Base-by-base conservation (phyloP, 495 filamentous ascomycete genomes). In the Penicillium goetzii region DNA sequence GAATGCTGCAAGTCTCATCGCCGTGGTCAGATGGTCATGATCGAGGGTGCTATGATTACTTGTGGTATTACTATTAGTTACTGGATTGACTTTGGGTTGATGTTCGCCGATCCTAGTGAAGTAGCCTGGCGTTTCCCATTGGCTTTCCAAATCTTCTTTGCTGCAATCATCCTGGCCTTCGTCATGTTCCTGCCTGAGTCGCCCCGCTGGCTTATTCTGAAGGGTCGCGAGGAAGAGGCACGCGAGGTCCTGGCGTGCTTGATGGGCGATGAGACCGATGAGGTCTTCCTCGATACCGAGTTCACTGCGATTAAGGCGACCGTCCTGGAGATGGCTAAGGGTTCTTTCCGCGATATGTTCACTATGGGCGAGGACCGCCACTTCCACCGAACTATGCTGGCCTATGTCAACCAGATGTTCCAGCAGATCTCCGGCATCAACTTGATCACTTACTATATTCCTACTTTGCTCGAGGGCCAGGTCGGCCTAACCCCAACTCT, bases 371-470 rank as follows among this genome's bases (percentile, higher is more conserved):
- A 86, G 61, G 84, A 92, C 68, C 85, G 90, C 33, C 89, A 92
- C 70, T 85, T 93, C 66, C 90, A 92, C 73, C 86, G 91, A 14
- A 86, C 84, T 0, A 72, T 87, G 26, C 79, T 92, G 32, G 90
- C 84, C 49, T 90, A 91, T 68, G 84, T 90, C 71, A 92, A 90
- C 73, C 90, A 92, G 63, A 84, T 90, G 79, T 91, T 91, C 76
- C 90, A 92, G 67, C 89, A 93, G 63, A 86, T 91, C 33, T 84
- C 81, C 0, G 91, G 91, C 25, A 91, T 92, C 67, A 92, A 92
- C 64, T 67, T 92, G 19, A 88, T 92, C 64, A 89, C 88, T 0
- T 90, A 91, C 69, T 93, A 92, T 60, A 83, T 88, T 1, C 80
- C 89, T 7, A 84, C 86, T 4, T 86, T 92, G 53, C 86, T 90